These are phyloP conservation scores for Penicillium brevicompactum DNA, from an alignment of 2,329 filamentous ascomycete species.

Conservation along the genomic window DNA sequence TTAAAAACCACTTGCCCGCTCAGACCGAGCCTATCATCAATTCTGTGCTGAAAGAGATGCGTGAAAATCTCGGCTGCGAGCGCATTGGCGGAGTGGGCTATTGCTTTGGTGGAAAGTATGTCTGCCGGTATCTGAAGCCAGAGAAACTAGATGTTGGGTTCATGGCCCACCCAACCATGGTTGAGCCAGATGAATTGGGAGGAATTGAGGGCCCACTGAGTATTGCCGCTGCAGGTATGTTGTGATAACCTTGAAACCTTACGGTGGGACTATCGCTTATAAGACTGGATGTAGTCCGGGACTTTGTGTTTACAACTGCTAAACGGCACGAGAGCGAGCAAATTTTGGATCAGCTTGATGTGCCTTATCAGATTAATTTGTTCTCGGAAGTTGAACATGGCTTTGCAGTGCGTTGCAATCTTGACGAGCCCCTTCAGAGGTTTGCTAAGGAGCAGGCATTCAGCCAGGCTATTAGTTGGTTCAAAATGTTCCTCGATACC, in stretches of 20 bases:
- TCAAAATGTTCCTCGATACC: conserved; percentile 12
- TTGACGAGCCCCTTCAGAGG: conserved; percentile 54
- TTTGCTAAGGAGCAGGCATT: conserved; percentile 79
- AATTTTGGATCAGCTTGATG: conserved; percentile 56
- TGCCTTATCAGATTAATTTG: conserved; percentile 73
- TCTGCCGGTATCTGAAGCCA: conserved; percentile 65
- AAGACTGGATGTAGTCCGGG: conserved; percentile 49
- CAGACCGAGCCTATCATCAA: conserved; percentile 21
- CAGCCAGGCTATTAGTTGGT: conserved; percentile 72
- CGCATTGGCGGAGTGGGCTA: conserved; percentile 21
- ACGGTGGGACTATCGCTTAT: not conserved
- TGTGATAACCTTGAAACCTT: not conserved
- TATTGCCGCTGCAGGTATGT: conserved; percentile 55
- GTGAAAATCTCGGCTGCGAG: conserved; percentile 14
- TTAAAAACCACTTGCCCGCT: conserved; percentile 16
- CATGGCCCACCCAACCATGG: conserved; percentile 73
- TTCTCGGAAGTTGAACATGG: conserved; percentile 71
- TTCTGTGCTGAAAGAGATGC: conserved; percentile 19
- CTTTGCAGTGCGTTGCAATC: conserved; percentile 69
- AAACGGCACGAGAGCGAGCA: conserved; percentile 64
- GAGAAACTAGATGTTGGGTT: conserved; percentile 65
- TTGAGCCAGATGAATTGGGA: conserved; percentile 63
- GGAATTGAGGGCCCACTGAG: conserved; percentile 65
- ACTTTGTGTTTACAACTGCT: conserved; percentile 62
- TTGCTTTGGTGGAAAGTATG: conserved; percentile 54